Evolutionary conservation across 768 basidiomycete genomes (phyloP).

Genomic region (Cystobasidium onofrii): DNA sequence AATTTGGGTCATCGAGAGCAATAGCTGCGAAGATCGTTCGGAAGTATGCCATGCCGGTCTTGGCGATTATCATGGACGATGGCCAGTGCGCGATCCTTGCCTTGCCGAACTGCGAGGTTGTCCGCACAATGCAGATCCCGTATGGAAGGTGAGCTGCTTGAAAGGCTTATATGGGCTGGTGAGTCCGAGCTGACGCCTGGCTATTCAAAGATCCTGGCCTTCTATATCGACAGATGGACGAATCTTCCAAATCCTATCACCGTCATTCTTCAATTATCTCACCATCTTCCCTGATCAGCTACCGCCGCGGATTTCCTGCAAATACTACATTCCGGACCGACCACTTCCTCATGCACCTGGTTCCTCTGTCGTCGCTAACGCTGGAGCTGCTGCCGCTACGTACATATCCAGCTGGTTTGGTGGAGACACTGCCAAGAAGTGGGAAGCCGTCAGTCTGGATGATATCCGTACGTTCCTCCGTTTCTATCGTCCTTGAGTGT

Average conservation of each 20-base stretch:
- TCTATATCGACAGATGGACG: constrained; percentile 15
- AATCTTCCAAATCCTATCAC: constrained; percentile 16
- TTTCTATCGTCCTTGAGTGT: not conserved
- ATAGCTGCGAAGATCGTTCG: not conserved
- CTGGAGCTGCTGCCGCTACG: not conserved
- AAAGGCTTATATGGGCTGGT: not conserved
- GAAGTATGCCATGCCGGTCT: constrained; percentile 14
- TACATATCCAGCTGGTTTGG: constrained; percentile 26
- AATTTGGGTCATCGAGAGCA: constrained; percentile 15
- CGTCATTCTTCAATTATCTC: constrained; percentile 10
- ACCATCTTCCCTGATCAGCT: constrained; percentile 21
- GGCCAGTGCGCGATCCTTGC: constrained; percentile 9
- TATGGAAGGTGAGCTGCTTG: not conserved
- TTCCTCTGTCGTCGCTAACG: not conserved
- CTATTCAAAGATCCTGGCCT: not conserved
- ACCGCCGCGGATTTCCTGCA: not conserved
- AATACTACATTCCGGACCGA: not conserved
- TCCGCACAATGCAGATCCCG: not conserved
- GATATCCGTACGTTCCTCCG: not conserved
- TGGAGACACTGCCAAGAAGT: constrained; percentile 4
- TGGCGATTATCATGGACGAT: not conserved
- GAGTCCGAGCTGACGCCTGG: not conserved
- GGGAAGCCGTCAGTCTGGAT: not conserved
- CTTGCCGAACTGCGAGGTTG: constrained; percentile 7
- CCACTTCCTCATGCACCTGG: constrained; percentile 3